Evolutionary conservation across 257 asterid genomes (phyloP).

Genomic region (Lycium barbarum): DNA sequence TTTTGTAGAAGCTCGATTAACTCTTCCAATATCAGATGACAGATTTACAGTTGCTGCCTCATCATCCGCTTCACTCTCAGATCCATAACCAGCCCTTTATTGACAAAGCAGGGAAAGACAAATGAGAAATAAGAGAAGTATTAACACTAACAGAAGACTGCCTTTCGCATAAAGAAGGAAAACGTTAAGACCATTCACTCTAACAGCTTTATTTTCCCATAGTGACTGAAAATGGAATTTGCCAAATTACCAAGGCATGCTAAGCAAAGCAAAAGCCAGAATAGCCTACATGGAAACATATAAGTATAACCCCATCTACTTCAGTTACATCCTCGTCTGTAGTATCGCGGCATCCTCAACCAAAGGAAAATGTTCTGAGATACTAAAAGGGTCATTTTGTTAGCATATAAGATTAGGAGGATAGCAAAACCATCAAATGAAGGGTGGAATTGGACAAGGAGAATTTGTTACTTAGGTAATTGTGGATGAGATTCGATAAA

Average conservation of each 20-base stretch:
- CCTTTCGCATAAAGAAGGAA: not conserved
- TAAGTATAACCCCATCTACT: not conserved
- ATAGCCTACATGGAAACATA: not conserved
- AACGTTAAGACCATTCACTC: not conserved
- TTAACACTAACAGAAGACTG: not conserved
- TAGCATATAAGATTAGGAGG: not conserved
- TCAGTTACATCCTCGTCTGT: constrained; percentile 10
- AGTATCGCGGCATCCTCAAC: not conserved
- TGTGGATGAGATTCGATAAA: not conserved
- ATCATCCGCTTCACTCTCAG: constrained; percentile 95
- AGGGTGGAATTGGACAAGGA: not conserved
- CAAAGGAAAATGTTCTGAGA: not conserved
- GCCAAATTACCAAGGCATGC: not conserved
- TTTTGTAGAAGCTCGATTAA: constrained; percentile 75
- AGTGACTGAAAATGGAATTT: not conserved
- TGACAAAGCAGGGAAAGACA: constrained; percentile 15
- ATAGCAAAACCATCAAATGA: not conserved
- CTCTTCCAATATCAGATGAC: constrained; percentile 74
- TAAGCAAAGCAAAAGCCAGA: not conserved
- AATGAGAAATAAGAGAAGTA: not conserved
- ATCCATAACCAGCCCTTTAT: constrained; percentile 88
- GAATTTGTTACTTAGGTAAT: not conserved
- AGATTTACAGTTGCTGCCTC: constrained; percentile 88
- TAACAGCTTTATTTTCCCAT: not conserved
- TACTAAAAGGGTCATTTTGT: not conserved